Evolutionary conservation across 108 stramenopile species (phyloP).

Genomic region (Fistulifera solaris): DNA sequence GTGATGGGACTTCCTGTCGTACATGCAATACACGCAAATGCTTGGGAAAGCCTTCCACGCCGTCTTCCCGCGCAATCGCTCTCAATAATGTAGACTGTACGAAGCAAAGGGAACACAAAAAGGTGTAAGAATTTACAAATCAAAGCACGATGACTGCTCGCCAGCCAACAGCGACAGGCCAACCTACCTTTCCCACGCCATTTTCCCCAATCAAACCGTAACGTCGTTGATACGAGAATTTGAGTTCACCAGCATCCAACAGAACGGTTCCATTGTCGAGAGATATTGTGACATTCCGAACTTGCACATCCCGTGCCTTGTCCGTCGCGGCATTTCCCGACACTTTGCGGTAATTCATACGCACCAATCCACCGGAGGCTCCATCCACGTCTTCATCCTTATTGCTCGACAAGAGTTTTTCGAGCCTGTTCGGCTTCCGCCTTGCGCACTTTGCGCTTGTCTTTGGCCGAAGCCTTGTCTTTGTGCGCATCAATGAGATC

Average conservation of each 20-base stretch:
- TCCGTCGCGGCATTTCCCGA: slow-evolving; percentile 59
- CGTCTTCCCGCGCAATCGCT: slow-evolving; percentile 80
- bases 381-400: slow-evolving; percentile 50
- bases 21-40: slow-evolving; percentile 96
- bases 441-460: slow-evolving; percentile 60
- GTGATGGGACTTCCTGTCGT: slow-evolving; percentile 83
- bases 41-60: slow-evolving; percentile 85
- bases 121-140: slow-evolving; percentile 10
- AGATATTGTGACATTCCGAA: slow-evolving; percentile 63
- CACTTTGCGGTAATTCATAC: slow-evolving; percentile 12
- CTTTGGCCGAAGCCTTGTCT: slow-evolving; percentile 57
- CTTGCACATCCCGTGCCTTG: slow-evolving; percentile 80
- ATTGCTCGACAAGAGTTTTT: slow-evolving; percentile 26
- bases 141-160: slow-evolving; percentile 5
- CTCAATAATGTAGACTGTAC: slow-evolving; percentile 94
- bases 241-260: slow-evolving; percentile 83
- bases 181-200: slow-evolving; percentile 45
- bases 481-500: slow-evolving; percentile 48
- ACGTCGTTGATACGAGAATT: slow-evolving; percentile 87
- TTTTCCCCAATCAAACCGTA: slow-evolving; percentile 92
- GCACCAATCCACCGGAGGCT: slow-evolving; percentile 55
- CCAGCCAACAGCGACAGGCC: neutral
- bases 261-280: slow-evolving; percentile 84
- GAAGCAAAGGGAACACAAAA: neutral
- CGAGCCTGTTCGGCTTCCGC: slow-evolving; percentile 63